These are phyloP conservation scores for Aspergillus campestris DNA, from an alignment of 495 filamentous ascomycete species.

Conservation along the genomic window DNA sequence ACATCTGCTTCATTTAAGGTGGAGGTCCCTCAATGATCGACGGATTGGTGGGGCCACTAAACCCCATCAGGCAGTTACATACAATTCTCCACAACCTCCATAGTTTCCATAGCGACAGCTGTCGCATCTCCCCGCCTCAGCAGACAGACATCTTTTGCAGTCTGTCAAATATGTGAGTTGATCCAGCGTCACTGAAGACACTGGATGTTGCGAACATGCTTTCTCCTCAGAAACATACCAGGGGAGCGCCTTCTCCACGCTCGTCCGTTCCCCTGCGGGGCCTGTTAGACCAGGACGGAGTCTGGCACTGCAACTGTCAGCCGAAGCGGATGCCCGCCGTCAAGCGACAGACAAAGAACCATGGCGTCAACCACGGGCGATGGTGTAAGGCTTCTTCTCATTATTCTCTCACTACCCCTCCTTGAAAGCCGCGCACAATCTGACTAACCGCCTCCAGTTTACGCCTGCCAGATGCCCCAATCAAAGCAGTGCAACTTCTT, in stretches of 20 bases:
- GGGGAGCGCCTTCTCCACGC: constrained; percentile 15
- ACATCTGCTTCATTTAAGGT: background rate
- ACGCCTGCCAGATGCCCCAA: constrained; percentile 51
- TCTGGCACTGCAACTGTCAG: constrained; percentile 58
- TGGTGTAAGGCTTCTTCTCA: constrained; percentile 34
- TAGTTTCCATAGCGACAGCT: constrained; percentile 7
- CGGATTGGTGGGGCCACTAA: background rate
- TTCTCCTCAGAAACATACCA: constrained; percentile 15
- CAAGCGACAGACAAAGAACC: constrained; percentile 55
- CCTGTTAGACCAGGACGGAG: constrained; percentile 40
- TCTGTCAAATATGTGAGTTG: no score
- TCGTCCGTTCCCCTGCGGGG: constrained; percentile 38
- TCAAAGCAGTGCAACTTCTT: constrained; percentile 58
- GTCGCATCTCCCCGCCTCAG: no score
- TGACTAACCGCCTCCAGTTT: constrained; percentile 34
- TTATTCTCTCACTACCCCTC: background rate
- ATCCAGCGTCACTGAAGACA: no score
- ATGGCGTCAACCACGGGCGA: constrained; percentile 54
- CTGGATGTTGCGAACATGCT: constrained; percentile 3
- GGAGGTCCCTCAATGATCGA: no score
- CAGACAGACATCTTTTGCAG: no score
- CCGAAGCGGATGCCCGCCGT: constrained; percentile 50
- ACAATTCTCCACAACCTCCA: background rate
- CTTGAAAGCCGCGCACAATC: background rate
- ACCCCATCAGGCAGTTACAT: background rate